Base-by-base conservation (phyloP, 2,329 filamentous ascomycete species). In the Trichoderma koningiopsis region DNA sequence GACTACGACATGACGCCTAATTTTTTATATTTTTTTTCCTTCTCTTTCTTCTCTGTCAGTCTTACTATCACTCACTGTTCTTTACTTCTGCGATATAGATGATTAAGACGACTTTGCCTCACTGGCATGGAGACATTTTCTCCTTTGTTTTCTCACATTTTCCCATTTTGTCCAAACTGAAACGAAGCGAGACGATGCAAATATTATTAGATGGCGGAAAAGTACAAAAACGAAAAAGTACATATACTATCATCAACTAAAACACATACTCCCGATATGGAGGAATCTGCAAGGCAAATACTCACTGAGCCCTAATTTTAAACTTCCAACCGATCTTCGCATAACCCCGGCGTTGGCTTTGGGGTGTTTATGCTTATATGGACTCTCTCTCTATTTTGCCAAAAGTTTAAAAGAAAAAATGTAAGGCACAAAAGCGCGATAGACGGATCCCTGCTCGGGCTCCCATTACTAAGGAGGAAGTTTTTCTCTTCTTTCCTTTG, bases 81-180 rank as follows among this genome's bases (percentile, higher is more conserved):
- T 55, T 10, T 22, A 40, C 29, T 29, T 33, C 52, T 58, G 37
- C 55, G 40, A 61, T 59, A 49, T 68, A 68, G 66, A 68, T 49
- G 60, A 59, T 27, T 59, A 40, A 53, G 43, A 52, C 49, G 63
- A 70, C 47, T 52, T 64, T 60, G 58, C 52, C 49, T 69, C 62
- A 37, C 49, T 49, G 60, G 64, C 67, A 6, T 57, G 24, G 13
- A 67, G 63, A 67, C 29, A 31, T 29, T 24, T 29, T 27, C 33
- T 52, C 24, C 33, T 67, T 33, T 24, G 3, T 14, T 57, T 37
- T 37, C 11, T 14, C n/a, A 8, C n/a, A 24, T 33, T 62, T 16
- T 2, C 14, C 19, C 0, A 35, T 24, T 35, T 24, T 40, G 27
- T 27, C 27, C 11, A 31, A n/a, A n/a, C 49, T 4, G 13, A 64